Percentiles rank a stretch among this genome's conserved stretches.
These are phyloP conservation scores for Yarrowia sp. DNA, from an alignment of 805 yeast species.

Conservation along the genomic window DNA sequence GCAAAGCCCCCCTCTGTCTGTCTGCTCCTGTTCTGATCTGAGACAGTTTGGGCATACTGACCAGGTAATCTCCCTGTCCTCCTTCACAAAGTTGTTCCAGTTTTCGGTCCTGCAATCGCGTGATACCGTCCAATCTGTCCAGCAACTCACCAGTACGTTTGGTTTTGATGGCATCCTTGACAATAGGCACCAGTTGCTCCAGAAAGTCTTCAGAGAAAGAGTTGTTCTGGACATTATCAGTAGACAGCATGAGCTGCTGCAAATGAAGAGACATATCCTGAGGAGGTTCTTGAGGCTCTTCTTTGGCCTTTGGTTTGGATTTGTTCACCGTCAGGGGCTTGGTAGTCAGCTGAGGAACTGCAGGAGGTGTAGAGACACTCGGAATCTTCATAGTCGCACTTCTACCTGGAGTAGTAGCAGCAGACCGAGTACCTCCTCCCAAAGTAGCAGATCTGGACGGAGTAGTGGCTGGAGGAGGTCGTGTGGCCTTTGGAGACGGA, in stretches of 20 bases:
- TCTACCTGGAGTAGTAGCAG: constrained; percentile 8
- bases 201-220: constrained; percentile 57
- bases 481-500: neutral
- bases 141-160: constrained; percentile 58
- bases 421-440: neutral
- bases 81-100: constrained; percentile 60
- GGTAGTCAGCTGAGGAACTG: neutral
- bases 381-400: constrained; percentile 12
- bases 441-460: neutral
- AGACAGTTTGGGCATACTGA: constrained; percentile 60
- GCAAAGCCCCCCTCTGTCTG: constrained; percentile 54
- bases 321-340: constrained; percentile 8
- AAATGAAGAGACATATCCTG: constrained; percentile 22
- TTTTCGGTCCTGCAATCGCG: constrained; percentile 60
- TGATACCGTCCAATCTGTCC: constrained; percentile 53
- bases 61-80: constrained; percentile 50
- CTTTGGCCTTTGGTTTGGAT: neutral
- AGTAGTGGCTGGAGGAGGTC: neutral
- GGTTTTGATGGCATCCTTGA: constrained; percentile 58
- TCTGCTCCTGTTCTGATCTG: constrained; percentile 58
- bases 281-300: constrained; percentile 6
- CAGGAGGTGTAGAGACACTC: neutral
- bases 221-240: constrained; percentile 6
- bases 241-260: constrained; percentile 19
- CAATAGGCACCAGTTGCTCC: constrained; percentile 75